Conservation (phyloP, 225 moss, liverwort and hornwort species). For the Polytrichum commune region DNA sequence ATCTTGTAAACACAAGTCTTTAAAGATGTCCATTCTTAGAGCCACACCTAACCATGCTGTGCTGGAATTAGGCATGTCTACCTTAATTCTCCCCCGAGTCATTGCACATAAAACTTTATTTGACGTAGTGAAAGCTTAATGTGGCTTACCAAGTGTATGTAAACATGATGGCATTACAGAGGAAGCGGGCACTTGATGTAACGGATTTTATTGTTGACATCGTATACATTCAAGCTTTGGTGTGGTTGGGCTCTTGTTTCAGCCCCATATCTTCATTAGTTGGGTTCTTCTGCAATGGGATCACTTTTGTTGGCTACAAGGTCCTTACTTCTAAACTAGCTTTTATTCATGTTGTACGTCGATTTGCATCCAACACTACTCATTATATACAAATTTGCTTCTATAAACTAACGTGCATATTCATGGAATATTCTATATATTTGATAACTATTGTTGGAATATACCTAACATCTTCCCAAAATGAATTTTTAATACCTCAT, state of each 20-base stretch:
- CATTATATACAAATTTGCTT: no score
- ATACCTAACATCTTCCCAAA: no score
- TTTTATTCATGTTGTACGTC: no score
- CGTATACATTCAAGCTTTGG: constrained; percentile 77
- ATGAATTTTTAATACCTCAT: no score
- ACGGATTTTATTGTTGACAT: constrained; percentile 79
- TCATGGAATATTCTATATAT: no score
- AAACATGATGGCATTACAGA: constrained; percentile 29
- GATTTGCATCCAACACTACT: no score
- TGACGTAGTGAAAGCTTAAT: neutral
- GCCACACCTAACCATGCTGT: no score
- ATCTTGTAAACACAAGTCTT: no score
- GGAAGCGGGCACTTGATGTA: constrained; percentile 55
- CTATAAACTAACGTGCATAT: no score
- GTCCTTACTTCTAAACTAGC: constrained; percentile 14
- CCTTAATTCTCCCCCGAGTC: neutral
- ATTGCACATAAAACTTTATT: neutral
- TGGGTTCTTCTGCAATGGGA: constrained; percentile 61
- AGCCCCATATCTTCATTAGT: constrained; percentile 57
- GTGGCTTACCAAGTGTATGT: neutral
- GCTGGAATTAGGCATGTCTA: no score
- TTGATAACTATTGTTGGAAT: no score
- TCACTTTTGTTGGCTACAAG: constrained; percentile 76
- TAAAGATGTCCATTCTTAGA: no score
- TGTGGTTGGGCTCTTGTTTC: constrained; percentile 73